These are phyloP conservation scores for Crinitomyces ghanaensis DNA, from an alignment of 805 yeast species.

Conservation along the genomic window DNA sequence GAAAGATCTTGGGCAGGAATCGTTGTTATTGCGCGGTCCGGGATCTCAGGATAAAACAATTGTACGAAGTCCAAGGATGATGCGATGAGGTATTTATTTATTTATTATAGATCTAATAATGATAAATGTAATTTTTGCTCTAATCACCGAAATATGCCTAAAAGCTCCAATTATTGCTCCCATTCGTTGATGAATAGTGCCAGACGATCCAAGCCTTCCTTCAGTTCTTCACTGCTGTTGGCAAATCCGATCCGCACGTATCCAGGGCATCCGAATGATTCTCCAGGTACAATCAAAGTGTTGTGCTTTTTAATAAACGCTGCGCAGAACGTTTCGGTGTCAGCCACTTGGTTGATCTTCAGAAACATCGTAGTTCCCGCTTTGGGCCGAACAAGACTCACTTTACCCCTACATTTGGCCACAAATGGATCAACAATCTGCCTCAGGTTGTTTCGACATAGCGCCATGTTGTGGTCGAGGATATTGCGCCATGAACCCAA, in stretches of 20 bases:
- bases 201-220: slow-evolving; percentile 26
- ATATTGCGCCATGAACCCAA: slow-evolving; percentile 27
- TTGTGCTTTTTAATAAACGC: slow-evolving; percentile 28
- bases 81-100: too few species aligned
- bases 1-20: too few species aligned
- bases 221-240: slow-evolving; percentile 29
- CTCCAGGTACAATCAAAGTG: slow-evolving; percentile 40
- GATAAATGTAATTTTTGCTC: too few species aligned
- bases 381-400: slow-evolving; percentile 33
- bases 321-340: slow-evolving; percentile 28
- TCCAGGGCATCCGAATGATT: slow-evolving; percentile 33
- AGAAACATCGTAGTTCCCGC: slow-evolving; percentile 41
- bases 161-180: too few species aligned
- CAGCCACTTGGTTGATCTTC: slow-evolving; percentile 23
- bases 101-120: too few species aligned
- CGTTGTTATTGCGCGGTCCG: too few species aligned
- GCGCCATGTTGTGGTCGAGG: slow-evolving; percentile 29
- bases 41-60: too few species aligned
- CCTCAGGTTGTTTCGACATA: slow-evolving; percentile 32
- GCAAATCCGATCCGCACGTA: slow-evolving; percentile 40
- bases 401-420: slow-evolving; percentile 22
- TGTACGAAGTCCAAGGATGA: too few species aligned
- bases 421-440: slow-evolving; percentile 28
- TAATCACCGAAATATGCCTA: too few species aligned
- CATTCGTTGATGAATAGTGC: slow-evolving; percentile 1